A percentile compares a stretch with the other conserved stretches of the same genome.
These are phyloP conservation scores for Parathielavia hyrcaniae DNA, from an alignment of 495 filamentous ascomycete genomes.

Conservation along the genomic window DNA sequence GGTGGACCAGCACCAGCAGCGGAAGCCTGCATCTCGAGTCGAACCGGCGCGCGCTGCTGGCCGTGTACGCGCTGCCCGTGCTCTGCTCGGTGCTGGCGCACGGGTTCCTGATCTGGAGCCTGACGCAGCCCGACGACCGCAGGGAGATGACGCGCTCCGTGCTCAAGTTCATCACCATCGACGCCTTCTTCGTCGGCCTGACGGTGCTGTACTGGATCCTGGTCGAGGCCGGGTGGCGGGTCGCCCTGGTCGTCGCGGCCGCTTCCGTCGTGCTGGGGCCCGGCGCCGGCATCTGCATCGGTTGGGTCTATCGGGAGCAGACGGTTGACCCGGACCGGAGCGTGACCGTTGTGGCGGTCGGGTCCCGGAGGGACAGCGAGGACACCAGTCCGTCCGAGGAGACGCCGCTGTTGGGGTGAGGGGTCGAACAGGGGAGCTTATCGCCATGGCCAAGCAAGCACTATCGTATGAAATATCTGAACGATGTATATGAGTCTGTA, in stretches of 20 bases:
- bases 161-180: slow-evolving; percentile 33
- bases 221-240: slow-evolving; percentile 34
- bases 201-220: slow-evolving; percentile 41
- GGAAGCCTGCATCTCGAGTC: slow-evolving; percentile 33
- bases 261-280: slow-evolving; percentile 32
- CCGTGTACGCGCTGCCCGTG: slow-evolving; percentile 35
- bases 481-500: slow-evolving; percentile 5
- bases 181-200: slow-evolving; percentile 31
- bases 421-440: background rate
- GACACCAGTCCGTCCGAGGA: slow-evolving; percentile 21
- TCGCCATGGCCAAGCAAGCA: background rate
- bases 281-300: slow-evolving; percentile 36
- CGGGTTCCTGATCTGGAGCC: slow-evolving; percentile 27
- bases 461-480: slow-evolving; percentile 11
- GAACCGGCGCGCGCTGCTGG: slow-evolving; percentile 20
- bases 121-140: slow-evolving; percentile 33
- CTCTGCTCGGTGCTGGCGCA: slow-evolving; percentile 32
- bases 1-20: background rate
- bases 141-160: slow-evolving; percentile 37
- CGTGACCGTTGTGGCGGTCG: slow-evolving; percentile 32
- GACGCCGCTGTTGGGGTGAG: slow-evolving; percentile 30
- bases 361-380: slow-evolving; percentile 13
- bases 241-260: slow-evolving; percentile 27
- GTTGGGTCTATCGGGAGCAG: slow-evolving; percentile 36
- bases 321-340: slow-evolving; percentile 27